Conservation (phyloP, 2,329 filamentous ascomycete species). For the Botryotinia calthae region DNA sequence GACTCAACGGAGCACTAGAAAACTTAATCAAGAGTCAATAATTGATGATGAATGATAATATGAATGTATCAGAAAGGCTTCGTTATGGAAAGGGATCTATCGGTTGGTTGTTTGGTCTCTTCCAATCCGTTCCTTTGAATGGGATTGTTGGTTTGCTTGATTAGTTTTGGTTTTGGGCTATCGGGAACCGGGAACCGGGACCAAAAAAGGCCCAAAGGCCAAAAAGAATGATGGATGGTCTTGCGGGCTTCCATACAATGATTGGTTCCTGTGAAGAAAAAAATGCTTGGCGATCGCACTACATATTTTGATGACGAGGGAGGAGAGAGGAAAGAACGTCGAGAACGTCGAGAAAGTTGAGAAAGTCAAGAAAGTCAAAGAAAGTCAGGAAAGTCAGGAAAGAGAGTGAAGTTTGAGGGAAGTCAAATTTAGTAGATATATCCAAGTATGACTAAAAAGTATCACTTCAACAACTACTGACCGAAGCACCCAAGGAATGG, state of each 20-base stretch:
- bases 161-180: conserved; percentile 4
- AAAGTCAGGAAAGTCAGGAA: not conserved
- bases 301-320: conserved; percentile 12
- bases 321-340: not conserved
- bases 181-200: conserved; percentile 1
- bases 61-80: not conserved
- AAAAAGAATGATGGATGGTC: not conserved
- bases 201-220: not conserved
- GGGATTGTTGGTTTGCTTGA: not conserved
- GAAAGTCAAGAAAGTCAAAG: not conserved
- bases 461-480: not conserved
- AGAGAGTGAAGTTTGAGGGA: not conserved
- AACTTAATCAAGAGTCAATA: not conserved
- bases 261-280: not conserved
- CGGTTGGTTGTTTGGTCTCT: conserved; percentile 1
- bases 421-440: not conserved
- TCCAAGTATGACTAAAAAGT: not conserved
- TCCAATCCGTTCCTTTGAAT: conserved; percentile 1
- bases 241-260: not conserved
- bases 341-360: not conserved
- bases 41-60: not conserved
- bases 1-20: not conserved
- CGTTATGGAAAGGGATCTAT: not conserved
- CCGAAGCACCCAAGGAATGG: not conserved
- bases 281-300: conserved; percentile 6